Percentiles rank a stretch among this genome's conserved stretches.
phyloP scores from a whole-genome alignment of 2,329 filamentous ascomycete species.

The Claviceps pazoutovae region DNA sequence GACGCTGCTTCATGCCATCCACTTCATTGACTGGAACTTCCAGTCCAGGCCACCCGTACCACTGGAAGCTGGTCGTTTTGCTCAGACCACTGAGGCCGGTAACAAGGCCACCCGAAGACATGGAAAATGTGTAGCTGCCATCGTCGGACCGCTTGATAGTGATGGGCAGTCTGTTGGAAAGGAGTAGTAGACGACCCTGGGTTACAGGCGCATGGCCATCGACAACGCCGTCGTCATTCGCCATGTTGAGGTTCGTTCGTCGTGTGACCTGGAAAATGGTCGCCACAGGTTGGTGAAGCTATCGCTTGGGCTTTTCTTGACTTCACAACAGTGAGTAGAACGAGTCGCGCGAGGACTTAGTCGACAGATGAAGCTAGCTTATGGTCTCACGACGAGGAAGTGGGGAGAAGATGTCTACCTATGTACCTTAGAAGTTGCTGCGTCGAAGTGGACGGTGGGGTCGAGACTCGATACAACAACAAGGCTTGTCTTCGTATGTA shows the following conservation, averaged over 20 bases:
- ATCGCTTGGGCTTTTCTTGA: neutral
- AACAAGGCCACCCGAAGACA: conserved; percentile 93
- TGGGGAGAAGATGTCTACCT: neutral
- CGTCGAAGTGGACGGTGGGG: neutral
- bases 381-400: neutral
- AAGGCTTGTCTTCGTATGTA: no score
- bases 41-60: conserved; percentile 96
- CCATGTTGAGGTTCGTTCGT: neutral
- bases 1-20: conserved; percentile 54
- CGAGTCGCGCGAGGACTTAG: neutral
- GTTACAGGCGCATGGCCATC: conserved; percentile 20
- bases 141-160: conserved; percentile 91
- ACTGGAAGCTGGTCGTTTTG: conserved; percentile 89
- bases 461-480: neutral
- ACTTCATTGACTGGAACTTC: conserved; percentile 81
- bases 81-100: conserved; percentile 83
- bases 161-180: conserved; percentile 90
- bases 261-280: no score
- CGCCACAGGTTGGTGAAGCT: neutral
- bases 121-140: conserved; percentile 83
- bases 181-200: conserved; percentile 54
- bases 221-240: conserved; percentile 10
- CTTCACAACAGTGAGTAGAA: neutral
- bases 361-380: neutral
- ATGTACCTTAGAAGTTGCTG: neutral